These are phyloP conservation scores for Chlamydomonas sp. DNA, from an alignment of 139 green algal genomes.

Conservation along the genomic window DNA sequence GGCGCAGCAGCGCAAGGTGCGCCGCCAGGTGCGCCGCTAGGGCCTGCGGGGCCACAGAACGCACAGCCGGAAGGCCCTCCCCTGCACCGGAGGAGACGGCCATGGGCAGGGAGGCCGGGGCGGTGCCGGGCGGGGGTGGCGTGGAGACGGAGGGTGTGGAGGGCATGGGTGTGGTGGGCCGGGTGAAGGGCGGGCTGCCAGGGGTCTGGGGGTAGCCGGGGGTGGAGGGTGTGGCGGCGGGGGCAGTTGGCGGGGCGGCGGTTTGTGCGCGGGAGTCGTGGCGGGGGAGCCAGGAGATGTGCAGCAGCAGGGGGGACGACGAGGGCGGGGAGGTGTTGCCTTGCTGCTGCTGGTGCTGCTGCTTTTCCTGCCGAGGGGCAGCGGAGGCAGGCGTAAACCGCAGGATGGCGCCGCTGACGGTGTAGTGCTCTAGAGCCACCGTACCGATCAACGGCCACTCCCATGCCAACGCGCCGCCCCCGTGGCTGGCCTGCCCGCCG, in stretches of 20 bases:
- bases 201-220: background rate
- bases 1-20: background rate
- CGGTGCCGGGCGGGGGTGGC: too few relatives aligned
- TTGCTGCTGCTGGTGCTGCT: background rate
- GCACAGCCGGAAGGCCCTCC: background rate
- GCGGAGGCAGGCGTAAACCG: background rate
- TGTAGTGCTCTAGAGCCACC: slow-evolving; percentile 11
- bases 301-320: slow-evolving; percentile 2
- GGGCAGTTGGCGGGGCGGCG: background rate
- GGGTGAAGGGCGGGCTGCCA: too few relatives aligned
- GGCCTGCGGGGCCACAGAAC: background rate
- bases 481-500: too few relatives aligned
- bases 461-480: slow-evolving; percentile 4
- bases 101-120: too few relatives aligned
- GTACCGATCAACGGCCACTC: slow-evolving; percentile 34
- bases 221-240: background rate
- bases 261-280: background rate
- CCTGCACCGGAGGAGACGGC: too few relatives aligned
- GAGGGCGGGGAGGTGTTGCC: background rate
- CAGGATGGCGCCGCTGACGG: slow-evolving; percentile 8
- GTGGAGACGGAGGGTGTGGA: too few relatives aligned
- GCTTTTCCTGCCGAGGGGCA: background rate
- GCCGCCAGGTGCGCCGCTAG: background rate
- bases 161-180: too few relatives aligned
- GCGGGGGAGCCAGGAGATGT: slow-evolving; percentile 19